A percentile compares a stretch with the other conserved stretches of the same genome.
These are phyloP conservation scores for Parafenestella ontariensis DNA, from an alignment of 2,329 filamentous ascomycete species.

Conservation along the genomic window DNA sequence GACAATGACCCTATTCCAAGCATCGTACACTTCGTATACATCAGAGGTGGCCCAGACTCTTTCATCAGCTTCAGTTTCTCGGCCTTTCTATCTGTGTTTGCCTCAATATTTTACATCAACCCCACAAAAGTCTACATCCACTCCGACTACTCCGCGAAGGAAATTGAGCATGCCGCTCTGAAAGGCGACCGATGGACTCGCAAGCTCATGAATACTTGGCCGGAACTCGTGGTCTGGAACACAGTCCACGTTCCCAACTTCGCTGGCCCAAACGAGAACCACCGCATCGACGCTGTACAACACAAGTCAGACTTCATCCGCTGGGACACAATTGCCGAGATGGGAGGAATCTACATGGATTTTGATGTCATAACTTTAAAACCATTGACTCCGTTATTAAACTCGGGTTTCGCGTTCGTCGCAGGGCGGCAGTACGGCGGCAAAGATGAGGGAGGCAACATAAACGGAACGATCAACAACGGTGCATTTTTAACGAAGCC, in stretches of 20 bases:
- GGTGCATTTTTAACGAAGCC: conserved; percentile 22
- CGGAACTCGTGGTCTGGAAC: conserved; percentile 17
- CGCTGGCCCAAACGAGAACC: conserved; percentile 13
- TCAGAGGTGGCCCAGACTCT: conserved; percentile 19
- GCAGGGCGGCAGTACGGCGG: conserved; percentile 22
- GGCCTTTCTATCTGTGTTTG: neutral
- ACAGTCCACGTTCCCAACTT: conserved; percentile 12
- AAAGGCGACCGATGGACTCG: conserved; percentile 23
- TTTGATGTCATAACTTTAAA: conserved; percentile 24
- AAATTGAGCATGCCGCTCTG: conserved; percentile 14
- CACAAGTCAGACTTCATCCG: conserved; percentile 32
- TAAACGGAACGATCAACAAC: conserved; percentile 29
- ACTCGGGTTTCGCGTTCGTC: conserved; percentile 19
- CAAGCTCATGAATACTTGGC: conserved; percentile 23
- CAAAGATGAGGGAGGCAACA: conserved; percentile 34
- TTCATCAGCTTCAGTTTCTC: conserved; percentile 11
- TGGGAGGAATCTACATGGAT: conserved; percentile 28
- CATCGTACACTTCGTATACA: conserved; percentile 26
- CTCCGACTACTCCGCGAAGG: conserved; percentile 25
- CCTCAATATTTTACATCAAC: conserved; percentile 19
- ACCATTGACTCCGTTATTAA: conserved; percentile 16
- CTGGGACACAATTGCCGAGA: conserved; percentile 18
- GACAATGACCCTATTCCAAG: conserved; percentile 19
- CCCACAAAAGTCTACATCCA: conserved; percentile 28
- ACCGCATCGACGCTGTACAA: conserved; percentile 17